phyloP scores from a whole-genome alignment of 1,139 yeast species.

The Candida glucosophila region DNA sequence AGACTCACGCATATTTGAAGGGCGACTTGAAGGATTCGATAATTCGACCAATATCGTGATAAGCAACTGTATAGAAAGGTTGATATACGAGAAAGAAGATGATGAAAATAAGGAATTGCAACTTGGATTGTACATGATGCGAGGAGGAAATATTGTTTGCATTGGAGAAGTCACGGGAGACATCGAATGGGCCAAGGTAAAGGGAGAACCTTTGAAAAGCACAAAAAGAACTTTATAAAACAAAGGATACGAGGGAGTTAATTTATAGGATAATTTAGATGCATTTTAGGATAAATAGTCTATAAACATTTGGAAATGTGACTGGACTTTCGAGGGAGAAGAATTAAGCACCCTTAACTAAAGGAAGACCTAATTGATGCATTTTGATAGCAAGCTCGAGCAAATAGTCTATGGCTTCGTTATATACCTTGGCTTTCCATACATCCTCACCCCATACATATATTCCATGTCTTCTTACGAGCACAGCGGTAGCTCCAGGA shows the following conservation, averaged over 20 bases:
- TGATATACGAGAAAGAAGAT: slow-evolving; percentile 31
- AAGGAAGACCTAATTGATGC: slow-evolving; percentile 52
- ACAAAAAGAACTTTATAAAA: slow-evolving; percentile 34
- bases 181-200: slow-evolving; percentile 54
- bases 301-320: too few relatives aligned
- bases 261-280: too few relatives aligned
- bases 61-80: slow-evolving; percentile 48
- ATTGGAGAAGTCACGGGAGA: slow-evolving; percentile 63
- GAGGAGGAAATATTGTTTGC: slow-evolving; percentile 80
- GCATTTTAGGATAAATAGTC: too few relatives aligned
- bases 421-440: slow-evolving; percentile 87
- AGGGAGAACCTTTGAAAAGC: slow-evolving; percentile 26
- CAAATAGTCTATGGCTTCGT: slow-evolving; percentile 87
- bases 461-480: slow-evolving; percentile 89
- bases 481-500: slow-evolving; percentile 76
- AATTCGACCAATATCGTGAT: slow-evolving; percentile 69
- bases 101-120: slow-evolving; percentile 40
- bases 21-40: slow-evolving; percentile 74
- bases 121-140: slow-evolving; percentile 58
- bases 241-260: background rate
- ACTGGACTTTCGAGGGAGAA: slow-evolving; percentile 3
- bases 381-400: slow-evolving; percentile 79
- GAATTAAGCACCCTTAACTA: slow-evolving; percentile 22
- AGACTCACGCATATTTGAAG: slow-evolving; percentile 70
- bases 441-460: slow-evolving; percentile 93